Conservation (phyloP, 106 monocot genomes). For the Dioscorea alata region DNA sequence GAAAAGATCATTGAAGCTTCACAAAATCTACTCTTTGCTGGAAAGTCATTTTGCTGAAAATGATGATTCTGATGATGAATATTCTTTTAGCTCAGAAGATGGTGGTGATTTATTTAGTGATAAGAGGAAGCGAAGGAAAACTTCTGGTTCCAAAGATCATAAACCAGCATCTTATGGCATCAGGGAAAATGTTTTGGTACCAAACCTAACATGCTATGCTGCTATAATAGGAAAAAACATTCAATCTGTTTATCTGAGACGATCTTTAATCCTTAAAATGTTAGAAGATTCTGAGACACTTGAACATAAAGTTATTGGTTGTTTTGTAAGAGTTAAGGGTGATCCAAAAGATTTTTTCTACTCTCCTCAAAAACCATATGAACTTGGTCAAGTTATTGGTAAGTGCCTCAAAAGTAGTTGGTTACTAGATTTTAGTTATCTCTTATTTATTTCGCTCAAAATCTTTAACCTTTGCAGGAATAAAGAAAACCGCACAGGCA, state of each 20-base stretch:
- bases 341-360: constrained; percentile 44
- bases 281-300: constrained; percentile 43
- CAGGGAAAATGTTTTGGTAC: constrained; percentile 15
- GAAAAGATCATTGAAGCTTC: constrained; percentile 50
- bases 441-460: neutral
- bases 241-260: constrained; percentile 59
- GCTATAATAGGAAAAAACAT: constrained; percentile 58
- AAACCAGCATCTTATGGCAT: constrained; percentile 8
- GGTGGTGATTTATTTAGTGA: constrained; percentile 11
- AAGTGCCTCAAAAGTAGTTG: neutral
- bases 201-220: constrained; percentile 40
- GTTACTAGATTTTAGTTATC: neutral
- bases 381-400: constrained; percentile 73
- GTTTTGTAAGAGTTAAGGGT: constrained; percentile 80
- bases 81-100: constrained; percentile 32
- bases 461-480: constrained; percentile 20
- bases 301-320: constrained; percentile 70
- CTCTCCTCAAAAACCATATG: constrained; percentile 31
- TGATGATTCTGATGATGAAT: constrained; percentile 16
- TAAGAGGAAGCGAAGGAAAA: constrained; percentile 24
- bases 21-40: constrained; percentile 42
- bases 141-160: constrained; percentile 9
- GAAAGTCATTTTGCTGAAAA: constrained; percentile 58
- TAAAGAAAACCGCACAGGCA: constrained; percentile 36
- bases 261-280: constrained; percentile 53